These are phyloP conservation scores for Candida bentonensis DNA, from an alignment of 805 yeast species.

Conservation along the genomic window DNA sequence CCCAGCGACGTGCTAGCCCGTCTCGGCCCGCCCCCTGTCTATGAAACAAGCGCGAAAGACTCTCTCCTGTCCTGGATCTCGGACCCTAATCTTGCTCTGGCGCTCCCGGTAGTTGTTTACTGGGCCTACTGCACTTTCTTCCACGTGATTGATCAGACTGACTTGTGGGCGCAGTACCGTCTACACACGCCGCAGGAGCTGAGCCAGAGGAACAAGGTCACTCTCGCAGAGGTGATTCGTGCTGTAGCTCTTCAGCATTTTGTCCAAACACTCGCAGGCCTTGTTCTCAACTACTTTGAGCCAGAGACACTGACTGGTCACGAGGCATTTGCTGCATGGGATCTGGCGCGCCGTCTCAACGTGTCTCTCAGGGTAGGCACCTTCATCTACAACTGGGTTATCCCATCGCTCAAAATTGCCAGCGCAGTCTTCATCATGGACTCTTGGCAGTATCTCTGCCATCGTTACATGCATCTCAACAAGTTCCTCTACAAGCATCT, in stretches of 20 bases:
- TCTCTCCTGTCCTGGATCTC: conserved; percentile 45
- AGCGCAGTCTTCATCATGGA: conserved; percentile 68
- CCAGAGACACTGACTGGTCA: conserved; percentile 31
- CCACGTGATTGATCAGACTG: conserved; percentile 58
- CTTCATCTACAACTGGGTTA: conserved; percentile 45
- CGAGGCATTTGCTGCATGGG: conserved; percentile 36
- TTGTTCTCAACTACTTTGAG: conserved; percentile 41
- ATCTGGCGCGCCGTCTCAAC: conserved; percentile 25
- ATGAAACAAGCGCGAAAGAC: conserved; percentile 1
- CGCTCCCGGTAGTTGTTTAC: conserved; percentile 67
- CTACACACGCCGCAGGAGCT: conserved; percentile 91
- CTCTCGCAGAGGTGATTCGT: conserved; percentile 50
- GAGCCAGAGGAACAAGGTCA: conserved; percentile 56
- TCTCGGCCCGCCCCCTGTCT: neutral
- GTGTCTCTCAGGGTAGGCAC: conserved; percentile 25
- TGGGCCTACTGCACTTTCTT: conserved; percentile 69
- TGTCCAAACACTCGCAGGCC: conserved; percentile 66
- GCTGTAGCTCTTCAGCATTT: conserved; percentile 81
- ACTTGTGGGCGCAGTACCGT: conserved; percentile 69
- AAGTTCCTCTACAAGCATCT: conserved; percentile 60
- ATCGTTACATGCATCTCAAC: conserved; percentile 77
- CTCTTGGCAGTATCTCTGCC: conserved; percentile 91
- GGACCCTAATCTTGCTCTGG: conserved; percentile 59
- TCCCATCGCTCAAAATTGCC: conserved; percentile 41
- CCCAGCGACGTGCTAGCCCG: neutral